Evolutionary conservation across 1,139 yeast species (phyloP), one percentile per base, ranked within the genome.

Genomic region (Candida pseudocylindracea): DNA sequence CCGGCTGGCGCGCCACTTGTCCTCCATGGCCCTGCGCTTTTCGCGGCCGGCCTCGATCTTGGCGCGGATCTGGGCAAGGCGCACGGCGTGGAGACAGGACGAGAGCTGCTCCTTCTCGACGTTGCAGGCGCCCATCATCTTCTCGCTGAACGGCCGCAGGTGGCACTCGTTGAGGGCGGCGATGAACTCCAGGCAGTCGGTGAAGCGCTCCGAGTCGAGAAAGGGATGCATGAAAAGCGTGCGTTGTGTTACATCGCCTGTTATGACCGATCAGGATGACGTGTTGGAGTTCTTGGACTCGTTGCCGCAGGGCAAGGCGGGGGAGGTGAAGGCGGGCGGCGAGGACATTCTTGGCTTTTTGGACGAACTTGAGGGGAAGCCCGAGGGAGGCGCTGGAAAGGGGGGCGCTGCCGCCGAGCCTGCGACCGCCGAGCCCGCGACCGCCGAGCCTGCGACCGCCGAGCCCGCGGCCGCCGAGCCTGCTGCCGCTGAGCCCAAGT

Each of bases 91-190:
- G 30, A 88, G 60, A 52, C 98, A 88, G 46, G 68, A 58, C 31
- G 75, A 54, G 33, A 88, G 60, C 37, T 78, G 85, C 39, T 78
- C 80, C 46, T 83, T 83, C 44, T 76, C 75, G 38, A 72, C 72
- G 51, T 81, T 81, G 54, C 98, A 88, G 40, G 68, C 58, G 29
- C 96, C 96, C 41, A 80, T 57, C n/a, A 80, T 72, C 46, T 78
- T 70, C 43, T 68, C 64, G 39, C 78, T 44, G 42, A 73, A 76
- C 37, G 73, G 78, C 38, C 64, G 67, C 38, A 70, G 62, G 46
- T 85, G 95, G 49, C 98, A 88, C 47, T 79, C 75, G 46, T 85
- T 94, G 10, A 88, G 63, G 1, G 93, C 94, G 40, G 74, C 74
- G 54, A 88, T 81, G 34, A 83, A 63, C 39, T 73, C 76, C 33